Conservation (phyloP, 805 yeast species). For the Hanseniaspora singularis region DNA sequence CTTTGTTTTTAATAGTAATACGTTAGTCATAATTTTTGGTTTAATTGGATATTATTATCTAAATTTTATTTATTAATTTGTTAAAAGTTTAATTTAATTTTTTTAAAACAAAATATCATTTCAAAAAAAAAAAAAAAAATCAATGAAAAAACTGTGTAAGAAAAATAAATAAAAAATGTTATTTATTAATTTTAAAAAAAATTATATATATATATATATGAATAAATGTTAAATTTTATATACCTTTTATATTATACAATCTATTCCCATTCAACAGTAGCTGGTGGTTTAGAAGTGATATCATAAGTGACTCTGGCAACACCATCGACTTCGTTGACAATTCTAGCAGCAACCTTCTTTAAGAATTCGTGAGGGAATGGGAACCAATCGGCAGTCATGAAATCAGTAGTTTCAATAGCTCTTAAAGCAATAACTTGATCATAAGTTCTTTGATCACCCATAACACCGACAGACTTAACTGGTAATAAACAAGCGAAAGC, state of each 20-base stretch:
- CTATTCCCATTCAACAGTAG: conserved; percentile 99
- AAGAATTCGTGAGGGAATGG: conserved; percentile 84
- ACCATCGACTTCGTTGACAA: conserved; percentile 96
- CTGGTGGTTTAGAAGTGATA: conserved; percentile 98
- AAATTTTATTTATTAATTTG: neutral
- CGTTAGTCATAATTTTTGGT: conserved; percentile 19
- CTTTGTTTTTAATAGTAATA: conserved; percentile 57
- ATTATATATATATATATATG: no score
- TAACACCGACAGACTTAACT: conserved; percentile 96
- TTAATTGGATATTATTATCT: no score
- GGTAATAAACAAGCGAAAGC: conserved; percentile 96
- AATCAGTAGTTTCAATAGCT: conserved; percentile 94
- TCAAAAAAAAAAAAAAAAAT: conserved; percentile 1
- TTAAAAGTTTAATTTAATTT: neutral
- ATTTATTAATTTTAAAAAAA: no score
- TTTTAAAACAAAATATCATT: neutral
- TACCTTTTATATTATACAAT: neutral
- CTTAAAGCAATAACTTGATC: conserved; percentile 98
- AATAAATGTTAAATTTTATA: no score
- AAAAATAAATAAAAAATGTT: neutral
- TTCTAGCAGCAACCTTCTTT: conserved; percentile 86
- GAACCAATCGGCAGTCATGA: conserved; percentile 99
- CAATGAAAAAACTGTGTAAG: neutral
- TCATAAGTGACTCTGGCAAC: conserved; percentile 98
- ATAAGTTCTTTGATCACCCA: conserved; percentile 99